phyloP scores from a whole-genome alignment of 208 protist species.

The Leishmania arabica region DNA sequence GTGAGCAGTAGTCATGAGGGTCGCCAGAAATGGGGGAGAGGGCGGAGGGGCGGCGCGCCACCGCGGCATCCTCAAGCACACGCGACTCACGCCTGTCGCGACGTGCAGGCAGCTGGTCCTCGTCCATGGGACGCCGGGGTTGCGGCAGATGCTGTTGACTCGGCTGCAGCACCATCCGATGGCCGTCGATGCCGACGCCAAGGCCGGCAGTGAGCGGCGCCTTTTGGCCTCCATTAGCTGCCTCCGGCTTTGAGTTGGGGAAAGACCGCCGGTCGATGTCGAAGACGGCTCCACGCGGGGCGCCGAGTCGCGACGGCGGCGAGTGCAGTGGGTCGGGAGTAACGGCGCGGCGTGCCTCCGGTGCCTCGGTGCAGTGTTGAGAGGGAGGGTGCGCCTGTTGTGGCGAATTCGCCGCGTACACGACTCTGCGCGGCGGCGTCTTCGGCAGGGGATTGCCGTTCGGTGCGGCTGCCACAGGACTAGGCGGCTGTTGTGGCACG shows the following conservation, averaged over 20 bases:
- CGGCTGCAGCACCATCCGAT: slow-evolving; percentile 23
- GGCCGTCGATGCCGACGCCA: slow-evolving; percentile 15
- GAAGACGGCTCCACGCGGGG: neutral
- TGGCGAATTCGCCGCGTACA: slow-evolving; percentile 33
- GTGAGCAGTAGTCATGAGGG: slow-evolving; percentile 8
- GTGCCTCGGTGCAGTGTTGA: neutral
- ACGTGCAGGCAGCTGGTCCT: neutral
- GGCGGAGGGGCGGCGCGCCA: slow-evolving; percentile 13
- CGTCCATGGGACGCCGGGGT: slow-evolving; percentile 17
- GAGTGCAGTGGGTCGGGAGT: slow-evolving; percentile 9
- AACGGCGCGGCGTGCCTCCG: slow-evolving; percentile 4
- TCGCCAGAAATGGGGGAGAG: slow-evolving; percentile 23
- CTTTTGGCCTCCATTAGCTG: neutral
- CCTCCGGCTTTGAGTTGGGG: slow-evolving; percentile 6
- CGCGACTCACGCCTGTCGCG: slow-evolving; percentile 1
- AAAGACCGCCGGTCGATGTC: slow-evolving; percentile 23
- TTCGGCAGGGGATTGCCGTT: neutral
- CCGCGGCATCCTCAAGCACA: slow-evolving; percentile 2
- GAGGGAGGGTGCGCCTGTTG: slow-evolving; percentile 13
- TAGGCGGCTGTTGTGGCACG: neutral
- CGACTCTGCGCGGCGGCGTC: slow-evolving; percentile 17
- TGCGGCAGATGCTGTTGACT: neutral
- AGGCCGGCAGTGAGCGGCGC: slow-evolving; percentile 12
- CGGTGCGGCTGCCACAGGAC: slow-evolving; percentile 6
- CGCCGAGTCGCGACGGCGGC: slow-evolving; percentile 3